Evolutionary conservation across 371 early-diverging fungal genomes (phyloP).

Genomic region (Sporodiniella umbellata): DNA sequence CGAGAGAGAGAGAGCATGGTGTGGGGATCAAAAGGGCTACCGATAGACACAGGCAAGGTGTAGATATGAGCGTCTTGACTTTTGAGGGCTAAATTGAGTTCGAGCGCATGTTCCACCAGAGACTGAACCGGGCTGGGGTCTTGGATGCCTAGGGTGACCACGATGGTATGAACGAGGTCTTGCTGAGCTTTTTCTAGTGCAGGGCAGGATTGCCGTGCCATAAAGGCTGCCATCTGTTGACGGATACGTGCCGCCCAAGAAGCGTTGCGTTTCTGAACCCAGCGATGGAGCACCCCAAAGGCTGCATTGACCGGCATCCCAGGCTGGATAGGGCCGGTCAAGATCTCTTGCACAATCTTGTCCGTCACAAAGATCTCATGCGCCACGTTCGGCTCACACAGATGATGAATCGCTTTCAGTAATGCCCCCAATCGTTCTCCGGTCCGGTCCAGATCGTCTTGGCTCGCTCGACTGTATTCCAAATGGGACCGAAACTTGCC

Average conservation of each 20-base stretch:
- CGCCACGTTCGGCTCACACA: slow-evolving; percentile 1
- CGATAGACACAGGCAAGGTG: slow-evolving; percentile 21
- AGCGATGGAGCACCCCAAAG: slow-evolving; percentile 23
- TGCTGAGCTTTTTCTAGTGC: slow-evolving; percentile 18
- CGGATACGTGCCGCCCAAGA: slow-evolving; percentile 36
- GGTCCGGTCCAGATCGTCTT: slow-evolving; percentile 35
- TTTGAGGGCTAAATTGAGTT: slow-evolving; percentile 27
- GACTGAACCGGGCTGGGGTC: not conserved
- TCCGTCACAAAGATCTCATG: slow-evolving; percentile 27
- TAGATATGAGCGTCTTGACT: slow-evolving; percentile 25
- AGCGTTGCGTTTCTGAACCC: slow-evolving; percentile 24
- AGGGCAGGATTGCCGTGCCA: slow-evolving; percentile 22
- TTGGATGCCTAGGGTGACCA: slow-evolving; percentile 2
- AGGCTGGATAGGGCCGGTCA: slow-evolving; percentile 26
- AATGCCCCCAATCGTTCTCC: slow-evolving; percentile 20
- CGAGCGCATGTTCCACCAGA: slow-evolving; percentile 18
- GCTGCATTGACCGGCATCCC: slow-evolving; percentile 32
- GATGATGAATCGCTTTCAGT: slow-evolving; percentile 14
- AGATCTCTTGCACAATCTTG: slow-evolving; percentile 14
- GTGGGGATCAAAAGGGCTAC: slow-evolving; percentile 13
- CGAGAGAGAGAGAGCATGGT: slow-evolving; percentile 17
- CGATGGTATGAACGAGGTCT: slow-evolving; percentile 3
- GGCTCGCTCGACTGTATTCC: slow-evolving; percentile 26
- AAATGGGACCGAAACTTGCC: slow-evolving; percentile 32
- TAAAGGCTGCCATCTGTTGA: slow-evolving; percentile 31